Conservation (phyloP, 805 yeast genomes). For the Barnettozyma wickerhamii region DNA sequence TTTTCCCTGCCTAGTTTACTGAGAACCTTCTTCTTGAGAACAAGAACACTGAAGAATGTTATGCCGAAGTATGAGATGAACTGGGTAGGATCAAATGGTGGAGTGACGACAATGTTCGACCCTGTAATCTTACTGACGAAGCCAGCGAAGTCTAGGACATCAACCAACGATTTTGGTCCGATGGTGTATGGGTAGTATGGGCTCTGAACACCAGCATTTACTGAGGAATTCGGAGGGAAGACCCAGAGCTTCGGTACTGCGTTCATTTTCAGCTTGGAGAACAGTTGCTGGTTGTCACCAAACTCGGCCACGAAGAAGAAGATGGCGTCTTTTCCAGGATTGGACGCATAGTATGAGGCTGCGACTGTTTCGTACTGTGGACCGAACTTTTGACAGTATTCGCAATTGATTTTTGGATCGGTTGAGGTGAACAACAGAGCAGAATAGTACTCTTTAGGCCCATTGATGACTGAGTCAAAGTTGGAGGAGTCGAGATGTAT, state of each 20-base stretch:
- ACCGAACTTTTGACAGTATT: conserved; percentile 41
- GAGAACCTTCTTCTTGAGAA: conserved; percentile 45
- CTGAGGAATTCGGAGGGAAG: conserved; percentile 44
- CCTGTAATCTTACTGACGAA: conserved; percentile 45
- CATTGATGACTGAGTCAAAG: conserved; percentile 36
- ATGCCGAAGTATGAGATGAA: conserved; percentile 42
- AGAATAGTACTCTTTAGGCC: conserved; percentile 48
- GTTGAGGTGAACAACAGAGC: conserved; percentile 52
- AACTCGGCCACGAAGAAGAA: conserved; percentile 52
- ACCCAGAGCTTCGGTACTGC: conserved; percentile 68
- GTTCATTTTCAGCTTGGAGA: conserved; percentile 37
- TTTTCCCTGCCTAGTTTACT: conserved; percentile 26
- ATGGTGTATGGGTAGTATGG: conserved; percentile 34
- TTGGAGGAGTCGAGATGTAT: conserved; percentile 35
- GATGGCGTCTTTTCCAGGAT: conserved; percentile 36
- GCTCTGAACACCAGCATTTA: conserved; percentile 23
- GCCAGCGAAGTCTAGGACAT: conserved; percentile 47
- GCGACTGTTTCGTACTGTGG: conserved; percentile 39
- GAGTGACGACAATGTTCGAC: conserved; percentile 38
- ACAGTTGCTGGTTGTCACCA: conserved; percentile 36
- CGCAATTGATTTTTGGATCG: conserved; percentile 39
- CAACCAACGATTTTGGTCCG: conserved; percentile 27
- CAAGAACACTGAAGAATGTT: conserved; percentile 40
- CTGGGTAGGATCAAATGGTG: conserved; percentile 37
- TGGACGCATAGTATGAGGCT: conserved; percentile 38